Conservation (phyloP, 2,329 filamentous ascomycete genomes). For the Purpureocillium lavendulum region DNA sequence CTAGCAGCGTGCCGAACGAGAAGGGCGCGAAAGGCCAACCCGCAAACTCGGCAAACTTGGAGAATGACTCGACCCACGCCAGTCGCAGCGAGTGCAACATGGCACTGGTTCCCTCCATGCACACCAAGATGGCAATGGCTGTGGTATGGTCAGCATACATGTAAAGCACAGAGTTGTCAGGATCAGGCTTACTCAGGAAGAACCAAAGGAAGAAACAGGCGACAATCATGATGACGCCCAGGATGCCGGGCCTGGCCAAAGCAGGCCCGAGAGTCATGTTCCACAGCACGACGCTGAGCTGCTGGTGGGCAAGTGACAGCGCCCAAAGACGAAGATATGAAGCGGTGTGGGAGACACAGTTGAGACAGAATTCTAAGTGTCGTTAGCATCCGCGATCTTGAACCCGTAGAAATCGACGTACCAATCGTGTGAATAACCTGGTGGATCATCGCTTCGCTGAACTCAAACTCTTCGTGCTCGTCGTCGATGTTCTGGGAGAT, state of each 20-base stretch:
- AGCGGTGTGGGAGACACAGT: constrained; percentile 97
- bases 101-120: constrained; percentile 93
- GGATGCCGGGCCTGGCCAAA: constrained; percentile 55
- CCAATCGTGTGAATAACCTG: constrained; percentile 98
- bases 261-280: constrained; percentile 83
- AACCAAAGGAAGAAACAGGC: constrained; percentile 87
- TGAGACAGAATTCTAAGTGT: constrained; percentile 82
- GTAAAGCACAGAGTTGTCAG: not conserved
- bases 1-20: constrained; percentile 74
- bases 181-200: constrained; percentile 47
- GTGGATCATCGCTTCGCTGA: constrained; percentile 96
- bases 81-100: constrained; percentile 90
- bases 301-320: constrained; percentile 92
- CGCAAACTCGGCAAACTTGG: constrained; percentile 90
- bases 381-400: constrained; percentile 17
- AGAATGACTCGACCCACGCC: constrained; percentile 97
- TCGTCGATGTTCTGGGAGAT: constrained; percentile 79
- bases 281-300: constrained; percentile 94
- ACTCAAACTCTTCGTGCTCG: constrained; percentile 95
- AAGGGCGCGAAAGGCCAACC: constrained; percentile 84
- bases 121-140: constrained; percentile 60
- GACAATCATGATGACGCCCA: constrained; percentile 74
- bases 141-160: constrained; percentile 13
- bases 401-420: constrained; percentile 36
- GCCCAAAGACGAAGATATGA: constrained; percentile 99